phyloP scores from a whole-genome alignment of 495 filamentous ascomycete species.

The Podospora pseudopauciseta region DNA sequence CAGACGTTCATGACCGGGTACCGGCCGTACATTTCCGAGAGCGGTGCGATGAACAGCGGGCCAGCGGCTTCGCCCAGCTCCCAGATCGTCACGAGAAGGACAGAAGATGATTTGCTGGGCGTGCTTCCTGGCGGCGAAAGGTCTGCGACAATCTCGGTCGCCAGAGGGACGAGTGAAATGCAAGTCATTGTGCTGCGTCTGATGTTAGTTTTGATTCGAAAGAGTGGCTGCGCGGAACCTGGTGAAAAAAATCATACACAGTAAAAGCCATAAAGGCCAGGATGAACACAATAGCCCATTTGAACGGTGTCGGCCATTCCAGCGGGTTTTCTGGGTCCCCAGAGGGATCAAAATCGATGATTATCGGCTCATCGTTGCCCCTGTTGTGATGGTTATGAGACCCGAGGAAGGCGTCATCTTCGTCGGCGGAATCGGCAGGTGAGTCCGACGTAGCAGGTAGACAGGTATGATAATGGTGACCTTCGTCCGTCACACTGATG shows the following conservation, averaged over 20 bases:
- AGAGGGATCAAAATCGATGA: constrained; percentile 45
- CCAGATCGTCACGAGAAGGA: constrained; percentile 58
- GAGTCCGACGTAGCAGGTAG: neutral
- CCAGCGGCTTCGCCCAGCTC: constrained; percentile 55
- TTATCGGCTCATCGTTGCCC: constrained; percentile 21
- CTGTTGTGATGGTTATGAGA: neutral
- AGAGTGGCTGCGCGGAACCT: neutral
- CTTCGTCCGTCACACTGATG: constrained; percentile 14
- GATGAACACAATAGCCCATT: constrained; percentile 46
- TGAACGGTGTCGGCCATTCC: constrained; percentile 50
- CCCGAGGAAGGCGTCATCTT: constrained; percentile 3
- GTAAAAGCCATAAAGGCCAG: constrained; percentile 53
- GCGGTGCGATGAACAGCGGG: constrained; percentile 56
- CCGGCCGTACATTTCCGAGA: constrained; percentile 56
- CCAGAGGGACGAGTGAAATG: constrained; percentile 53
- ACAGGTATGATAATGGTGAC: constrained; percentile 13
- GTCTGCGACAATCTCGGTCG: constrained; percentile 46
- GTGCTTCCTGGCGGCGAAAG: constrained; percentile 33
- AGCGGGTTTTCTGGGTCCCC: constrained; percentile 53
- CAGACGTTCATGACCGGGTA: constrained; percentile 51
- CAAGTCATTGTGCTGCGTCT: constrained; percentile 51
- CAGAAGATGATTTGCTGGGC: constrained; percentile 42
- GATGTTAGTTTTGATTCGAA: neutral
- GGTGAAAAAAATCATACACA: constrained; percentile 40
- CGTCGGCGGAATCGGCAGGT: neutral